Conservation (phyloP, 352 stramenopile genomes). For the Globisporangium paddicum region DNA sequence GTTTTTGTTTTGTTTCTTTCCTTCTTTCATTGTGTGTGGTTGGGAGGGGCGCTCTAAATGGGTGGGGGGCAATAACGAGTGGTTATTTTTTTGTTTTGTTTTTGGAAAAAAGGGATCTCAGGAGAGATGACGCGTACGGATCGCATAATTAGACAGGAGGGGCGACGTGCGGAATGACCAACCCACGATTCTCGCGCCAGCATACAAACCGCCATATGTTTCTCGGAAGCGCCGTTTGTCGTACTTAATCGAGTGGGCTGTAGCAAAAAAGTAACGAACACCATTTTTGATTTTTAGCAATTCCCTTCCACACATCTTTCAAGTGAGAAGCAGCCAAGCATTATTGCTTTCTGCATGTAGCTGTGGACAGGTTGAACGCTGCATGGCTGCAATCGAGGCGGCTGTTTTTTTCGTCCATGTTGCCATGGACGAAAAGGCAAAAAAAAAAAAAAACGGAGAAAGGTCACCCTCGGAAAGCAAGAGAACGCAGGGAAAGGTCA, state of each 20-base stretch:
- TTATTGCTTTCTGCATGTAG: neutral
- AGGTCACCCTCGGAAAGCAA: neutral
- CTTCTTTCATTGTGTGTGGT: neutral
- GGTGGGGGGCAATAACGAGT: conserved; percentile 2
- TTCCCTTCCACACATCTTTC: neutral
- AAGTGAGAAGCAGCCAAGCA: neutral
- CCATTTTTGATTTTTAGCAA: neutral
- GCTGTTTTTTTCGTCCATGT: no score
- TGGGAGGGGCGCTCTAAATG: conserved; percentile 4
- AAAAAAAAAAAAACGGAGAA: neutral
- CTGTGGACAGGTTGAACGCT: no score
- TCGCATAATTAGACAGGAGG: neutral
- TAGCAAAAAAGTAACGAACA: neutral
- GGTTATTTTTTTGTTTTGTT: conserved; percentile 3
- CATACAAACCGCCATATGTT: neutral
- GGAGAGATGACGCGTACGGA: neutral
- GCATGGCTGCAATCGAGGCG: no score
- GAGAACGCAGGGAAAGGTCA: conserved; percentile 15
- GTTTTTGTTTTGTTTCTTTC: neutral
- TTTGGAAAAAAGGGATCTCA: no score
- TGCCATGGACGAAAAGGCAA: neutral
- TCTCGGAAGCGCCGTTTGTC: no score
- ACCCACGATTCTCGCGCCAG: neutral
- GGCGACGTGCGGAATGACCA: neutral
- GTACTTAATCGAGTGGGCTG: neutral